Evolutionary conservation across 2,329 filamentous ascomycete species (phyloP).

Genomic region (Stemphylium lycopersici): DNA sequence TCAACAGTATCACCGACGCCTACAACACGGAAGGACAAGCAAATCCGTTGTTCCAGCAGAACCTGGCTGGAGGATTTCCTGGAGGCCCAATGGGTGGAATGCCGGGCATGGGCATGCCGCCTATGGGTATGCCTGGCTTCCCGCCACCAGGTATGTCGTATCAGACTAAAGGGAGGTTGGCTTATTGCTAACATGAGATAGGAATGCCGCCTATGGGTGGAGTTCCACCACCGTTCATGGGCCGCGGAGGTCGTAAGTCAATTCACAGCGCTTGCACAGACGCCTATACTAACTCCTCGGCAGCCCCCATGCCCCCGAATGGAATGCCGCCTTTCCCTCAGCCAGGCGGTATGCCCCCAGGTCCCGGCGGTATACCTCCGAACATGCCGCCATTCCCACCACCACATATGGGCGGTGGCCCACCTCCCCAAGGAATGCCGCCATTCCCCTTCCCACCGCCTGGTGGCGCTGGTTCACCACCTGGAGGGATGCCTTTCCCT

Average conservation of each 20-base stretch:
- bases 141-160: conserved; percentile 26
- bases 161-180: neutral
- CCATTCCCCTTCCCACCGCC: conserved; percentile 41
- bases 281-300: conserved; percentile 3
- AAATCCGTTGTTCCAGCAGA: conserved; percentile 75
- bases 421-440: conserved; percentile 31
- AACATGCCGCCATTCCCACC: conserved; percentile 50
- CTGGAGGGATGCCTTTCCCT: conserved; percentile 37
- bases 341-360: conserved; percentile 43
- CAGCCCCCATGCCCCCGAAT: conserved; percentile 38
- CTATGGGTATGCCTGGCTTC: conserved; percentile 30
- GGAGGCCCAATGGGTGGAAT: conserved; percentile 34
- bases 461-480: conserved; percentile 38
- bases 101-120: conserved; percentile 29
- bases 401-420: conserved; percentile 37
- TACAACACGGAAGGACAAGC: conserved; percentile 94
- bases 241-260: conserved; percentile 49
- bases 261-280: neutral
- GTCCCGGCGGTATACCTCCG: conserved; percentile 34
- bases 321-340: conserved; percentile 41
- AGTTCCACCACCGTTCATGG: conserved; percentile 50
- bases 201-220: conserved; percentile 39
- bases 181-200: conserved; percentile 18
- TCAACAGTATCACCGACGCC: conserved; percentile 95
- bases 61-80: conserved; percentile 57